phyloP scores from a whole-genome alignment of 2,329 filamentous ascomycete genomes.

The Macroventuria anomochaeta region DNA sequence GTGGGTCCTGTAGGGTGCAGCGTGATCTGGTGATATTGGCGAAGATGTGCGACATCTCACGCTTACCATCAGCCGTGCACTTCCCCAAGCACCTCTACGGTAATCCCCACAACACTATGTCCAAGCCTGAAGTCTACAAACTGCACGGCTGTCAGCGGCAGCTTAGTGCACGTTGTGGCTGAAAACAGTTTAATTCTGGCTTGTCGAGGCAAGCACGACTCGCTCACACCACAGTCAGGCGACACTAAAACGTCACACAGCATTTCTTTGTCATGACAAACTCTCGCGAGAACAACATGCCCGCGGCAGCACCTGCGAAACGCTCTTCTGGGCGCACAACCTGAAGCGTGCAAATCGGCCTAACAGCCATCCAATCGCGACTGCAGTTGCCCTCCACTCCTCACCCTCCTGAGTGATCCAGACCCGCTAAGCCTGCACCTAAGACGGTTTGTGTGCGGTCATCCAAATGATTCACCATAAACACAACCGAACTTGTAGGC shows the following conservation, averaged over 20 bases:
- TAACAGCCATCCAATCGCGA: constrained; percentile 6
- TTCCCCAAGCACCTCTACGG: neutral
- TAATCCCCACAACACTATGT: neutral
- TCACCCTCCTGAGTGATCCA: constrained; percentile 6
- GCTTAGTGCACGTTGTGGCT: constrained; percentile 13
- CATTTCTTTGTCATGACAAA: constrained; percentile 14
- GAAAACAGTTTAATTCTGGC: neutral
- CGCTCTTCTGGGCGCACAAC: constrained; percentile 8
- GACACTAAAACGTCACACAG: constrained; percentile 17
- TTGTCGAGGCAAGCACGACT: neutral
- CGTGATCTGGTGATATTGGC: constrained; percentile 4
- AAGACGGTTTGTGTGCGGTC: constrained; percentile 9
- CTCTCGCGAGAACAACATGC: constrained; percentile 1
- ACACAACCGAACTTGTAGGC: constrained; percentile 2
- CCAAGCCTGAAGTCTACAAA: neutral
- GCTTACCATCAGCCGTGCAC: constrained; percentile 10
- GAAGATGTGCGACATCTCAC: constrained; percentile 3
- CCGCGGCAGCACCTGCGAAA: constrained; percentile 13
- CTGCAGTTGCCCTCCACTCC: constrained; percentile 5
- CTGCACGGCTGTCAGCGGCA: constrained; percentile 11
- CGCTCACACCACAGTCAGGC: constrained; percentile 16
- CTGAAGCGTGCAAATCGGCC: constrained; percentile 10
- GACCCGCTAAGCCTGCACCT: constrained; percentile 9
- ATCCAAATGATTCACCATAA: constrained; percentile 2
- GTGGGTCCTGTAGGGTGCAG: neutral